These are phyloP conservation scores for Sporothrix brunneoviolacea DNA, from an alignment of 2,329 filamentous ascomycete genomes.

Conservation along the genomic window DNA sequence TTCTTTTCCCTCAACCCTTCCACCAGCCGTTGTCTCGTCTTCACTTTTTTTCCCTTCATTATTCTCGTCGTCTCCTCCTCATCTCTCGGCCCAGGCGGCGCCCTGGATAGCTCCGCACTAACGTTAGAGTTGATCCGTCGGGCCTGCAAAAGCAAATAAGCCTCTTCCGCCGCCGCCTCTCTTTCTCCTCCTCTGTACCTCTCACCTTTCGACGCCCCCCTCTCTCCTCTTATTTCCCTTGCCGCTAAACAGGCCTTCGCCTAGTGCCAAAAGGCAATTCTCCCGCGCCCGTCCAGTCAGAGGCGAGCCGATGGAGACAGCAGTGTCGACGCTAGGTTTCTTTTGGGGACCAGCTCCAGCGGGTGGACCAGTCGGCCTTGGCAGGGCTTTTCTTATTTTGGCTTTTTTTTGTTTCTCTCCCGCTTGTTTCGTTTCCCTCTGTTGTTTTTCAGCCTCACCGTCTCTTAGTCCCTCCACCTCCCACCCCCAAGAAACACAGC, in stretches of 20 bases:
- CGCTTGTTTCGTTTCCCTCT: background rate
- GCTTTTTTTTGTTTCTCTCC: background rate
- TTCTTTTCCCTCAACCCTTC: too few relatives aligned
- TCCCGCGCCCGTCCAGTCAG: background rate
- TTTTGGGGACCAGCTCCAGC: background rate
- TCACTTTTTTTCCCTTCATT: too few relatives aligned
- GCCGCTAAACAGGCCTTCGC: slow-evolving; percentile 1
- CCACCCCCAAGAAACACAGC: background rate
- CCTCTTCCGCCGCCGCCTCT: too few relatives aligned
- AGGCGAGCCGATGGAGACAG: too few relatives aligned
- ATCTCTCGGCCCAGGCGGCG: too few relatives aligned
- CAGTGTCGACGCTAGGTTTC: background rate
- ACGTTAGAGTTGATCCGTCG: too few relatives aligned
- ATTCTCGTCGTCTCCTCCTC: too few relatives aligned
- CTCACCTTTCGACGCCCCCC: too few relatives aligned
- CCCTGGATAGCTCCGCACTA: too few relatives aligned
- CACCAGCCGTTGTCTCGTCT: too few relatives aligned
- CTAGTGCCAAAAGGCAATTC: slow-evolving; percentile 4
- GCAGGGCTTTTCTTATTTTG: slow-evolving; percentile 2
- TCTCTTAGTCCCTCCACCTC: background rate
- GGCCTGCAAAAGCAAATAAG: too few relatives aligned
- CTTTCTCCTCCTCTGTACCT: background rate
- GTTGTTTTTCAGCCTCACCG: slow-evolving; percentile 12
- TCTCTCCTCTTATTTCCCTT: background rate
- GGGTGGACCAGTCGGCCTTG: background rate